Evolutionary conservation across 1,284 basidiomycete species (phyloP).

Genomic region (Microbotryum violaceum): DNA sequence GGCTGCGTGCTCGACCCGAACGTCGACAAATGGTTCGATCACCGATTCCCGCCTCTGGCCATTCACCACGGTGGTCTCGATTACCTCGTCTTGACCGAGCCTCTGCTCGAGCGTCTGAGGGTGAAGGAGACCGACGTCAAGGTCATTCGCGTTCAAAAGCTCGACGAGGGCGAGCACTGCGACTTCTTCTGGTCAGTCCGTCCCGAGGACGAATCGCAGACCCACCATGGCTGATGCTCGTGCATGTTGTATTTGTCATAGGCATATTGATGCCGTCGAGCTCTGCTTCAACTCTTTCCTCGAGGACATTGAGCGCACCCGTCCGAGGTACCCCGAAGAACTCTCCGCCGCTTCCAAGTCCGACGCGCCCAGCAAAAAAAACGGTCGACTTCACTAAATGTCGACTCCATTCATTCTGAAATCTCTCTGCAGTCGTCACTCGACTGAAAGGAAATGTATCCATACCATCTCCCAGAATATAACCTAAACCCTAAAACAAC

Average conservation of each 20-base stretch:
- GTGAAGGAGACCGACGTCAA: slow-evolving; percentile 48
- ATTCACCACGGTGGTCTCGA: slow-evolving; percentile 50
- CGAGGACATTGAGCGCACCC: slow-evolving; percentile 41
- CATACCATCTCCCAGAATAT: not conserved
- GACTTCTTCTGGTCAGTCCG: slow-evolving; percentile 39
- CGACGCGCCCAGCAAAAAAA: not conserved
- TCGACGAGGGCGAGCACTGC: slow-evolving; percentile 43
- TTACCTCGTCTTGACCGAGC: slow-evolving; percentile 48
- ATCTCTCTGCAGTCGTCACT: not conserved
- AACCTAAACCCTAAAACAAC: not conserved
- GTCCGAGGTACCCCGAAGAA: slow-evolving; percentile 37
- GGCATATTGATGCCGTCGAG: slow-evolving; percentile 56
- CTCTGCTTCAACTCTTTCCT: slow-evolving; percentile 44
- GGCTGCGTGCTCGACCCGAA: slow-evolving; percentile 52
- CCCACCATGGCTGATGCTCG: too few species aligned
- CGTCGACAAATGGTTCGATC: slow-evolving; percentile 49
- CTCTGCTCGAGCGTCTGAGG: slow-evolving; percentile 47
- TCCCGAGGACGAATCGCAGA: too few species aligned
- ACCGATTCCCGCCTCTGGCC: slow-evolving; percentile 52
- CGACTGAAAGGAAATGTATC: not conserved
- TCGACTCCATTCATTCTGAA: not conserved
- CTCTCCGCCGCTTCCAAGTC: slow-evolving; percentile 1
- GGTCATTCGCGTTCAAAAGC: slow-evolving; percentile 49
- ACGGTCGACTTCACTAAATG: too few species aligned
- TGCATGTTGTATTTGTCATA: slow-evolving; percentile 40